phyloP scores from a whole-genome alignment of 108 stramenopile genomes.

The Cyclostephanos invisitatus region DNA sequence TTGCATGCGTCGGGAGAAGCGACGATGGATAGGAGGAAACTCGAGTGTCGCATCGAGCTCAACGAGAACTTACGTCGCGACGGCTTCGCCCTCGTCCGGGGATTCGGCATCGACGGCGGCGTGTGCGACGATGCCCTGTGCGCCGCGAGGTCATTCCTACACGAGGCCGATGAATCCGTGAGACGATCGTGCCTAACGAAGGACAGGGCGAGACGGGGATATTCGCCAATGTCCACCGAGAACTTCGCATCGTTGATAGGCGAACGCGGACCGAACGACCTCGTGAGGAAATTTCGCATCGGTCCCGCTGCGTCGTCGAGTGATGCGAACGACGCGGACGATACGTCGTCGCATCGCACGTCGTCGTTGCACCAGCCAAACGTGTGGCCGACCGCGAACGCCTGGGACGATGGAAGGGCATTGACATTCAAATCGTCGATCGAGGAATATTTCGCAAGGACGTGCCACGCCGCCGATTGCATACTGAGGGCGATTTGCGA shows the following conservation, averaged over 20 bases:
- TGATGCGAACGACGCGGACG: background rate
- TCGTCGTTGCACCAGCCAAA: constrained; percentile 68
- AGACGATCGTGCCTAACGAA: constrained; percentile 64
- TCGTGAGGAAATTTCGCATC: constrained; percentile 74
- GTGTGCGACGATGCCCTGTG: constrained; percentile 58
- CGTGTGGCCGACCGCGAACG: constrained; percentile 57
- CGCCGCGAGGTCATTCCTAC: constrained; percentile 55
- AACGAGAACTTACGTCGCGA: constrained; percentile 44
- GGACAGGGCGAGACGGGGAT: constrained; percentile 75
- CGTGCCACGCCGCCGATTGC: constrained; percentile 47
- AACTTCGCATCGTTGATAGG: constrained; percentile 76
- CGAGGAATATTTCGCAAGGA: constrained; percentile 55
- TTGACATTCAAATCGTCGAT: constrained; percentile 45
- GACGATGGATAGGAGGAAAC: constrained; percentile 6
- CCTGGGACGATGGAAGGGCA: constrained; percentile 46
- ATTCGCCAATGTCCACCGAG: constrained; percentile 68
- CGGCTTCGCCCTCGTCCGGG: constrained; percentile 67
- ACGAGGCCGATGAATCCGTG: constrained; percentile 67
- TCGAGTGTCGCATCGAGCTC: constrained; percentile 39
- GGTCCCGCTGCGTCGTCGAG: constrained; percentile 54
- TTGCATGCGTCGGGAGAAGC: too few species aligned
- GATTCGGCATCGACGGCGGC: constrained; percentile 14
- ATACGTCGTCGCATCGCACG: background rate
- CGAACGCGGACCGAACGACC: constrained; percentile 67
- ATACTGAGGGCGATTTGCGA: constrained; percentile 68